Conservation (phyloP, 345 rosid genomes). For the Eucalyptus pauciflora region DNA sequence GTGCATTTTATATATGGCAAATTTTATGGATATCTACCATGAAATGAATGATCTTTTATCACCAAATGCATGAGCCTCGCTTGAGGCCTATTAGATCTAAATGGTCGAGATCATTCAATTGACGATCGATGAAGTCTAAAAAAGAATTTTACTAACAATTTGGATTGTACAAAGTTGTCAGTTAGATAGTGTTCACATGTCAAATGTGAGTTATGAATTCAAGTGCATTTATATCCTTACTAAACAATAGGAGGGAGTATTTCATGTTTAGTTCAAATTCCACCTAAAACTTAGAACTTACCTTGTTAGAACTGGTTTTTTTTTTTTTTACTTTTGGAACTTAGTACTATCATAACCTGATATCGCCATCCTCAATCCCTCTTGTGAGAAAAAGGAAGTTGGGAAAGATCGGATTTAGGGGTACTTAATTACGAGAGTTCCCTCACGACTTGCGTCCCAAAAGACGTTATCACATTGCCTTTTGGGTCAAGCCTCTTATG, state of each 20-base stretch:
- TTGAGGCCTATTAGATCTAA: background rate
- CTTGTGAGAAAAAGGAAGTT: no score
- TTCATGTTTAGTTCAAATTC: background rate
- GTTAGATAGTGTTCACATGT: background rate
- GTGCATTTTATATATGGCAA: background rate
- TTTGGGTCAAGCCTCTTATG: no score
- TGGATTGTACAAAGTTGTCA: background rate
- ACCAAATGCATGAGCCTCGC: background rate
- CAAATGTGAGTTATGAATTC: background rate
- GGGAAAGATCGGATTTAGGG: no score
- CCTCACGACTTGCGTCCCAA: no score
- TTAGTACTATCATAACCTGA: no score
- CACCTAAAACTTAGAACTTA: no score
- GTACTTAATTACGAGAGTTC: no score
- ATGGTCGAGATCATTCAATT: background rate
- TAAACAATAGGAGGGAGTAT: background rate
- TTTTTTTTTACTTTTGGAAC: no score
- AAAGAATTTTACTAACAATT: background rate
- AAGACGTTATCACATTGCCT: rapidly evolving
- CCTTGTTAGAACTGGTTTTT: no score
- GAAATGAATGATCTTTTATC: background rate
- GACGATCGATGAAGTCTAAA: background rate
- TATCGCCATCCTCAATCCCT: rapidly evolving
- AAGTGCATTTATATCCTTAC: background rate
- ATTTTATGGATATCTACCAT: background rate